Base-by-base conservation (phyloP, 2,329 filamentous ascomycete species). In the Clarireedia monteithiana region DNA sequence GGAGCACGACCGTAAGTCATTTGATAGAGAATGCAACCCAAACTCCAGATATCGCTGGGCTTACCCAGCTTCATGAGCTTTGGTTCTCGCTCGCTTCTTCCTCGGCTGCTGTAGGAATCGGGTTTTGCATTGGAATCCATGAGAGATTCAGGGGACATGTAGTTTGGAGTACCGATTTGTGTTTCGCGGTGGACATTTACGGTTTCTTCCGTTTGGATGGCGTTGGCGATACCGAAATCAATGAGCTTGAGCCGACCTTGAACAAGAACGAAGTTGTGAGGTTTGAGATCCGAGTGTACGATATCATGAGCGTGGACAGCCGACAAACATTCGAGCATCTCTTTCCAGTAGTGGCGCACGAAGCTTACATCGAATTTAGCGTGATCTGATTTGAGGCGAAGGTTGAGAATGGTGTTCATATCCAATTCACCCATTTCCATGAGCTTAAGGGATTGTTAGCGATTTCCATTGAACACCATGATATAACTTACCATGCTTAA, bases 341-440 rank as follows among this genome's bases (percentile, higher is more conserved):
- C 94, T 71, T 95, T 94, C 94, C 94, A 99, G 76, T 96, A 96
- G 73, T 89, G 95, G n/a, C 94, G 87, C 12, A 94, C 90, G 70
- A 97, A 96, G 53, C 87, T 88, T 1, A 89, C 80, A 68, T 99
- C 94, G 59, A 99, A 86, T 58, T 79, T 82, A 40, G 88, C 82
- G 53, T 87, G 82, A 59, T 91, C 86, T 0, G 78, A 81, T 66
- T 85, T 89, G 65, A 89, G 75, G 9, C 85, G 83, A 61, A 85
- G 81, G 38, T 84, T 85, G 61, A 99, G 80, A 53, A 97, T 84
- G 55, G 86, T 89, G 68, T 95, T 88, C 66, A 99, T 81, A 71
- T 99, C 94, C 23, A 92, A 83, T 73, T 99, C 94, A 62, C 94
- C 94, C 69, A 96, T 88, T 74, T 99, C 94, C 91, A 99, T 96